These are phyloP conservation scores for Thuja plicata DNA, from an alignment of 83 land plant genomes.

Conservation along the genomic window DNA sequence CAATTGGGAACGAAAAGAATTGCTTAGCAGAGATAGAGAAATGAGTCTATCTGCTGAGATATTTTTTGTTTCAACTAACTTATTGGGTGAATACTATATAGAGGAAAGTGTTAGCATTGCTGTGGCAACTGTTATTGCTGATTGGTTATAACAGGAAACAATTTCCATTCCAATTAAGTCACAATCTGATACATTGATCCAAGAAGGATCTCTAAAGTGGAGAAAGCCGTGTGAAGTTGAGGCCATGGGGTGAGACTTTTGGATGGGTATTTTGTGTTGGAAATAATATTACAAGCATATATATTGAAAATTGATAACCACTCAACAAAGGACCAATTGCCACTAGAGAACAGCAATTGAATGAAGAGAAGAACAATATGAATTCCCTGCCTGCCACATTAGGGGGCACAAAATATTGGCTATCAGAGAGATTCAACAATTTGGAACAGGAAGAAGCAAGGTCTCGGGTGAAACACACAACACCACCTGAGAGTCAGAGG, in stretches of 20 bases:
- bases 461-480: too few relatives aligned
- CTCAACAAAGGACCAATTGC: constrained; percentile 24
- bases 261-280: constrained; percentile 48
- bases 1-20: constrained; percentile 62
- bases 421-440: background rate
- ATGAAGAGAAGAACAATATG: background rate
- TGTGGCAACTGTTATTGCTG: constrained; percentile 66
- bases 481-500: background rate
- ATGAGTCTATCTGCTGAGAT: constrained; percentile 48
- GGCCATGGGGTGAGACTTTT: constrained; percentile 51
- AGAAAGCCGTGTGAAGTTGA: constrained; percentile 13
- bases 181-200: constrained; percentile 71
- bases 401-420: background rate
- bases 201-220: constrained; percentile 86
- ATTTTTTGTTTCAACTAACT: constrained; percentile 87
- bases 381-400: background rate
- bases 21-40: constrained; percentile 71
- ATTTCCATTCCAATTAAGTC: constrained; percentile 51
- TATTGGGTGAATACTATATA: constrained; percentile 60
- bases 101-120: constrained; percentile 93
- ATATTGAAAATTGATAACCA: constrained; percentile 66
- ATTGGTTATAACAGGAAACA: constrained; percentile 59
- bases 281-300: constrained; percentile 64
- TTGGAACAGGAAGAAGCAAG: too few relatives aligned
- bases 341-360: constrained; percentile 13